These are phyloP conservation scores for Claviceps africana DNA, from an alignment of 2,329 filamentous ascomycete species.

Conservation along the genomic window DNA sequence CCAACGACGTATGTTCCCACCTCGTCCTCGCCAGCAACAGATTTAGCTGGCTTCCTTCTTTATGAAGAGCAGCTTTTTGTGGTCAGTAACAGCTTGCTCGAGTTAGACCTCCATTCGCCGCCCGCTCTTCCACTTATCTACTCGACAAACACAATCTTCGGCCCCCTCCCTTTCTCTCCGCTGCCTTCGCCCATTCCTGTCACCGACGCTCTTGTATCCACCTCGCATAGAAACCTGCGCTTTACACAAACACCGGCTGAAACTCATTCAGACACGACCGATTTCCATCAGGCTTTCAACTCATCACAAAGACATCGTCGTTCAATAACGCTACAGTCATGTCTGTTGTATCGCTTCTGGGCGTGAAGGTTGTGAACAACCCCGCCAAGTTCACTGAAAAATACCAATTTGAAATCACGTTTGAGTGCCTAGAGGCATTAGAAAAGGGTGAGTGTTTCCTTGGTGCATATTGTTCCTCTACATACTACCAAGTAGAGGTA, in stretches of 20 bases:
- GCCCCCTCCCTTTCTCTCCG: not conserved
- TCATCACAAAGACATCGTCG: not conserved
- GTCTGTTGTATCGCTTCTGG: conserved; percentile 92
- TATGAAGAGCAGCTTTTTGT: not conserved
- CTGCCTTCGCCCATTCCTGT: conserved; percentile 2
- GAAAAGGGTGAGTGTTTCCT: conserved; percentile 57
- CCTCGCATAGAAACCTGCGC: not conserved
- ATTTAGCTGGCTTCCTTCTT: not conserved
- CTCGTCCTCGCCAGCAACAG: not conserved
- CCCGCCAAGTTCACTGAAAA: conserved; percentile 84
- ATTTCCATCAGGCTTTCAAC: not conserved
- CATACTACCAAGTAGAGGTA: not conserved
- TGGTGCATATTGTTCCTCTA: not conserved
- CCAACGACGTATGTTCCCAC: not conserved
- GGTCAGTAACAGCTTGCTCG: not conserved
- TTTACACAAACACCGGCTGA: not conserved
- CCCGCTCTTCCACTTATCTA: conserved; percentile 1
- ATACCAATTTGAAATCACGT: conserved; percentile 97
- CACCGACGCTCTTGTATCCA: conserved; percentile 4
- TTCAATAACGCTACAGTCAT: conserved; percentile 31
- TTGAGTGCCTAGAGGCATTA: conserved; percentile 88
- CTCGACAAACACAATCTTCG: not conserved
- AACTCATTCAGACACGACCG: not conserved
- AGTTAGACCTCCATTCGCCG: not conserved
- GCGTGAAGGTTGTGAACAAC: conserved; percentile 94